Percentiles rank a stretch among this genome's conserved stretches.
Conservation (phyloP, 2,329 filamentous ascomycete species). For the Epichloe baconii region DNA sequence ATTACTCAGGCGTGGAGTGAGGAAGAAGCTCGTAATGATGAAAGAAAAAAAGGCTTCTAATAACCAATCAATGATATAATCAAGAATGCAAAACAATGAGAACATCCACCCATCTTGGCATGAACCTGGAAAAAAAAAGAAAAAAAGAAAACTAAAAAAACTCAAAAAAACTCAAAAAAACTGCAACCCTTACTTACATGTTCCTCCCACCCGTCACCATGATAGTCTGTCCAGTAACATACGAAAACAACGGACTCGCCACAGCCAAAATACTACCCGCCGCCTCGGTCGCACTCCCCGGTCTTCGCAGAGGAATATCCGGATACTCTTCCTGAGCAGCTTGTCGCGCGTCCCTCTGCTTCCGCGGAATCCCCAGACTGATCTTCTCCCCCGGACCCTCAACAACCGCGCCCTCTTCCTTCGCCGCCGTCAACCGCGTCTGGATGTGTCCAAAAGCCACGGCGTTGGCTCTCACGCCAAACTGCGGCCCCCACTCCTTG, state of each 20-base stretch:
- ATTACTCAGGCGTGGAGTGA: too few species aligned
- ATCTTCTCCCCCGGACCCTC: slow-evolving; percentile 62
- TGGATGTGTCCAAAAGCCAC: slow-evolving; percentile 73
- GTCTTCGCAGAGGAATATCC: slow-evolving; percentile 68
- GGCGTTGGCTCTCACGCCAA: slow-evolving; percentile 72
- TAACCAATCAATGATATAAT: background rate
- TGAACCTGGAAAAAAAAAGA: background rate
- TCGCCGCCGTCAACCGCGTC: slow-evolving; percentile 69
- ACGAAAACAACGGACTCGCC: slow-evolving; percentile 69
- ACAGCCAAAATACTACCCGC: slow-evolving; percentile 66
- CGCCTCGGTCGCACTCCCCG: slow-evolving; percentile 68
- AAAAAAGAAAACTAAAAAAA: background rate
- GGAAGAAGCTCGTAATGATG: background rate
- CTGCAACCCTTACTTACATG: slow-evolving; percentile 27
- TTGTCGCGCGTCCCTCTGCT: slow-evolving; percentile 29
- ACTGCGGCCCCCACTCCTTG: slow-evolving; percentile 79
- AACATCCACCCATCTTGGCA: background rate
- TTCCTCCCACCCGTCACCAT: slow-evolving; percentile 68
- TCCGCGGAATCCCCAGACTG: slow-evolving; percentile 57
- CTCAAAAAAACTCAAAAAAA: background rate
- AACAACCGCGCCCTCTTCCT: slow-evolving; percentile 72
- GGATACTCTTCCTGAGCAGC: slow-evolving; percentile 31
- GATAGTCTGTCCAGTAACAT: slow-evolving; percentile 78
- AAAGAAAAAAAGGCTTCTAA: background rate
- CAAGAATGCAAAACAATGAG: background rate